phyloP scores from a whole-genome alignment of 1,139 yeast species.

The Blastobotrys proliferans region DNA sequence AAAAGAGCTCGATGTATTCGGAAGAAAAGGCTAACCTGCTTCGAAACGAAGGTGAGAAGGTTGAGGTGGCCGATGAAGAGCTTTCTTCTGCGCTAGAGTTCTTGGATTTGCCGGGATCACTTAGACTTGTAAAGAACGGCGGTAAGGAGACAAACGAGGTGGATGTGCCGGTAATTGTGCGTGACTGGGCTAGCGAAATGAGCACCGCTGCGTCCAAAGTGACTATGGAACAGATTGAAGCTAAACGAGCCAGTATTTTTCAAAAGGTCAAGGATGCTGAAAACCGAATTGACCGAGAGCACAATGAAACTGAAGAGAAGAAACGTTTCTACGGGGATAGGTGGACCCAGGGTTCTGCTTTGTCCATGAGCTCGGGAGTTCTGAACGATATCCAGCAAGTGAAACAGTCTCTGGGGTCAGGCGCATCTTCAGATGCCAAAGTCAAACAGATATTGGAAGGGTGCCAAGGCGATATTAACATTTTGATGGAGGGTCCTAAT shows the following conservation, averaged over 20 bases:
- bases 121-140: conserved; percentile 48
- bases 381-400: conserved; percentile 53
- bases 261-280: conserved; percentile 41
- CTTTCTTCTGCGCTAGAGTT: conserved; percentile 73
- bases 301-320: conserved; percentile 32
- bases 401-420: conserved; percentile 64
- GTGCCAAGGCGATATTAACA: conserved; percentile 35
- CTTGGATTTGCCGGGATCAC: conserved; percentile 66
- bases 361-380: conserved; percentile 33
- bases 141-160: conserved; percentile 18
- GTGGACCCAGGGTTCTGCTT: conserved; percentile 41
- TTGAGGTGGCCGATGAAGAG: conserved; percentile 78
- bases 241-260: conserved; percentile 20
- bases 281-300: conserved; percentile 36
- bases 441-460: conserved; percentile 44
- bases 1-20: conserved; percentile 78
- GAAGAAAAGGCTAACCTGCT: conserved; percentile 81
- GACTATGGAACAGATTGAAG: conserved; percentile 16
- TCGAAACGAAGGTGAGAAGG: conserved; percentile 68
- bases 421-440: conserved; percentile 61
- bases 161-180: conserved; percentile 28
- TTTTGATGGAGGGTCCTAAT: conserved; percentile 35
- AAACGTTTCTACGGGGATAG: conserved; percentile 35
- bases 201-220: conserved; percentile 3
- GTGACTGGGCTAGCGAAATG: conserved; percentile 36